phyloP scores from a whole-genome alignment of 2,329 filamentous ascomycete species.

The Aspergillus cejpii region DNA sequence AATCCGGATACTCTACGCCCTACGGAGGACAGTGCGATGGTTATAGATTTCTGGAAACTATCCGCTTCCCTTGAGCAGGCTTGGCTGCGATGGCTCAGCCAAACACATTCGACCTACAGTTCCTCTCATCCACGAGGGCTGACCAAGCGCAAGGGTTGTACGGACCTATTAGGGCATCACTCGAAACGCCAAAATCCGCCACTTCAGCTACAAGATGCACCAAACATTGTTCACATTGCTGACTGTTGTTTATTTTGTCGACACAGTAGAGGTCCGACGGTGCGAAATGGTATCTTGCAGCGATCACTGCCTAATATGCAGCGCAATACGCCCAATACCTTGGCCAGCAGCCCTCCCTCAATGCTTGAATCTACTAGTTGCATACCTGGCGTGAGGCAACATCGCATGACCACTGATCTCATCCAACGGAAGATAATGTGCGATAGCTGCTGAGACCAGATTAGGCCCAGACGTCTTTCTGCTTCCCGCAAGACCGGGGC shows the following conservation, averaged over 20 bases:
- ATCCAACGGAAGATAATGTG: background rate
- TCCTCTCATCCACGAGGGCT: background rate
- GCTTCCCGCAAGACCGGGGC: background rate
- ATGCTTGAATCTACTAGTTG: background rate
- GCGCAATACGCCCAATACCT: background rate
- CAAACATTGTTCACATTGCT: background rate
- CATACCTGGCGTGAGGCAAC: background rate
- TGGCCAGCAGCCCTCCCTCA: conserved; percentile 5
- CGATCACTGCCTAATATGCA: conserved; percentile 5
- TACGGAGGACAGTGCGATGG: background rate
- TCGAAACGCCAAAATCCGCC: conserved; percentile 9
- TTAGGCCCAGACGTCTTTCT: background rate
- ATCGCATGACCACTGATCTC: conserved; percentile 10
- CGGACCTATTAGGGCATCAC: background rate
- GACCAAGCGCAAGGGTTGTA: conserved; percentile 4
- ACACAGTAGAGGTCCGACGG: conserved; percentile 1
- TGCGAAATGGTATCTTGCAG: conserved; percentile 3
- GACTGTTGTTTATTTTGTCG: background rate
- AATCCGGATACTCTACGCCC: no score
- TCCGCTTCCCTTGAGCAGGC: background rate
- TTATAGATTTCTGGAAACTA: background rate
- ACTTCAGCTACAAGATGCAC: conserved; percentile 1
- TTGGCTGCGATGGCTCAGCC: background rate
- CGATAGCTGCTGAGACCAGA: conserved; percentile 3
- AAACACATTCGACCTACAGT: background rate